Evolutionary conservation across 192 early-diverging fungal genomes (phyloP), one percentile per base, ranked within the genome.

Genomic region (Kappamyces sp.): DNA sequence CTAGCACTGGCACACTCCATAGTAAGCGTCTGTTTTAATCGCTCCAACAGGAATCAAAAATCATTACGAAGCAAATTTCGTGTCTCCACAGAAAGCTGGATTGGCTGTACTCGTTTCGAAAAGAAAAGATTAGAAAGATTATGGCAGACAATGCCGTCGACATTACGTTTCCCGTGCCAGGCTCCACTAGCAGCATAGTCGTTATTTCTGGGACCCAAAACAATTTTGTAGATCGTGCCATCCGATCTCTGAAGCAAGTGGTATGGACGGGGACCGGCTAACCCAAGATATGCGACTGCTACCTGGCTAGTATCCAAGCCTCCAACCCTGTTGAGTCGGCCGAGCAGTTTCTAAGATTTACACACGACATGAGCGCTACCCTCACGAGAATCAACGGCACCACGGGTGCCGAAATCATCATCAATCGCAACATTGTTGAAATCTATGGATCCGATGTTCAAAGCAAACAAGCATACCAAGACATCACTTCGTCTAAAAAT

Each of bases 101-200:
- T 62, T 92, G 88, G 88, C 74, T 92, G 64, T 65, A 86, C 32
- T 70, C 79, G 9, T 76, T 81, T 57, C 66, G 82, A 37, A 80
- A 77, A 38, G 80, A 85, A 49, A 69, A 82, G 40, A 58, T 92
- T 5, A 64, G 68, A 12, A 71, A 79, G 59, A 86, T 92, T 57
- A 87, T 89, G 86, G 65, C 69, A 38, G 87, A 92, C 61, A 92
- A 92, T 74, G 88, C 78, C 40, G 71, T 81, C 12, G 74, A 80
- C 51, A 67, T 90, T 43, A 50, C 69, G n/a, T 73, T 88, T 38
- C 86, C 90, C 3, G 59, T 74, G 3, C 65, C 88, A 32, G 89
- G 87, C 2, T 72, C 69, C 39, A 66, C 65, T 2, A 49, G 58
- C 40, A 79, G 69, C 50, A 70, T 64, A 31, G 66, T 90, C 31